Base-by-base conservation (phyloP, 768 basidiomycete genomes). In the Trametes meyenii region DNA sequence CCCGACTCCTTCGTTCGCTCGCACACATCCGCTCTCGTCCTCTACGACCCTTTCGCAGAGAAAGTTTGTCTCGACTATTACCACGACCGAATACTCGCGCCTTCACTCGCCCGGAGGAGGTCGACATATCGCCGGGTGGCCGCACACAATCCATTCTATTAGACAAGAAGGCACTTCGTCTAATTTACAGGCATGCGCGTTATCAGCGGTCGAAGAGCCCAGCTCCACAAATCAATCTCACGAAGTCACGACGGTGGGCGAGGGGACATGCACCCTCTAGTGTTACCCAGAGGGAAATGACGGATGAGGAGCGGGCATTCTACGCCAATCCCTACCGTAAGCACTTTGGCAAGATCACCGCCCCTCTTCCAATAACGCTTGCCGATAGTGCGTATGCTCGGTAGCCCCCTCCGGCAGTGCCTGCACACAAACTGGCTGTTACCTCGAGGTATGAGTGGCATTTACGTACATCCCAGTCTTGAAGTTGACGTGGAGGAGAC, bases 321-420 rank as follows among this genome's bases (percentile, higher is more conserved):
- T 88, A 83, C 84, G 81, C 88, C 12, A 90, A 84, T 70, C 90
- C 91, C 56, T 94, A 92, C 73, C 78, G 90, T 92, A 75, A 62
- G 75, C 76, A 56, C 45, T 26, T 38, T 24, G 38, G 12, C 12
- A 35, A 42, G 6, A 44, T 23, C 29, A 14, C 11, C 3, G 10
- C 10, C 13, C 1, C 5, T 1, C 19, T 46, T 43, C 46, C 44
- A 40, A 59, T 64, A 43, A 63, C 48, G 52, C 54, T 54, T 48
- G 11, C 44, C 58, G 39, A 29, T 33, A 90, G 89, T 92, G 12
- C 82, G 90, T 54, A 91, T 93, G 86, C 70, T 92, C 5, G 76
- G 84, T 5, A 82, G 82, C 26, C 89, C 89, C 2, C 50, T 90
- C 49, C 82, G 90, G 12, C 73, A 70, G 54, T 91, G 89, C 63